Base-by-base conservation (phyloP, 2,329 filamentous ascomycete species). In the Balansia obtecta region DNA sequence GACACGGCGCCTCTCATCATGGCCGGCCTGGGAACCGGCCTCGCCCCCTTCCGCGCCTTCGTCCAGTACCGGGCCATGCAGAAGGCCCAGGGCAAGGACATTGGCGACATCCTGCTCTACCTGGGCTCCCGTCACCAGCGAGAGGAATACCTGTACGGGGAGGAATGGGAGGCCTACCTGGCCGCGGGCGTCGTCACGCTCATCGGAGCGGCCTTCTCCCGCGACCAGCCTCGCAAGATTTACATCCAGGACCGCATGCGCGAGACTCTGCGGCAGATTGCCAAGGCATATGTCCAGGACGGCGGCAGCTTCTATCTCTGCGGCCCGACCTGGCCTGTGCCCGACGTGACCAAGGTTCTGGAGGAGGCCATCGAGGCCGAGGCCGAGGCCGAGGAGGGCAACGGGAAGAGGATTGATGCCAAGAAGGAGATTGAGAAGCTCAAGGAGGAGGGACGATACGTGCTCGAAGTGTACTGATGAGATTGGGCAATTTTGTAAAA, bases 191-290 rank as follows among this genome's bases (percentile, higher is more conserved):
- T 98, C 60, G 90, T 98, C 65, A 98, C 93, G 0, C 79, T 95
- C 41, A 80, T 98, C 47, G 93, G 93, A 48, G 82, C 88, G 48
- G 93, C 93, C 42, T 98, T 98, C 76, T 95, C 88, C 52, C 85
- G 93, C 65, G 93, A 98, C 65, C 93, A 98, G 77, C 86, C 88
- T 15, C 78, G 96, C 73, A 98, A 98, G 82, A 95, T 98, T 57
- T 98, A 98, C 71, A 98, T 98, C 63, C 93, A 98, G 74, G 93
- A 98, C 67, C 82, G 90, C 57, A 98, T 98, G 93, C 78, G 93
- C 52, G 78, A 97, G 77, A 88, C 85, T 0, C 71, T 97, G 53
- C 71, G 74, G 43, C 83, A 93, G 55, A 94, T 98, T 56, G 77
- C 88, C 52, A 74, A 89, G 68, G 86, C 89, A 0, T 97, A 97